Evolutionary conservation across 768 basidiomycete species (phyloP), one percentile per base, ranked within the genome.

Genomic region (Amylocystis lapponica): DNA sequence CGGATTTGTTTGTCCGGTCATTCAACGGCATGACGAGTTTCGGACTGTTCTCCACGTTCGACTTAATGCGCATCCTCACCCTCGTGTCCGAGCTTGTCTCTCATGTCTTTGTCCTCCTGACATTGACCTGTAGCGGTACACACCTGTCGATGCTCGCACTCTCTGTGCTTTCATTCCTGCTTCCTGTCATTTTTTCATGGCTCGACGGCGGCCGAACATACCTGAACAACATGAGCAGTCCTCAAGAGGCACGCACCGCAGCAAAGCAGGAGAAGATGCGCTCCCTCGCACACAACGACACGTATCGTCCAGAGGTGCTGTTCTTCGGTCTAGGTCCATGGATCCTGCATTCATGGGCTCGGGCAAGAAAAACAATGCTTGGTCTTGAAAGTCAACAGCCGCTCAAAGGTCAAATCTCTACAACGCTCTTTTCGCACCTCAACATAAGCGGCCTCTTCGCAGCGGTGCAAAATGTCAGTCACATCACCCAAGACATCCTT

Each of bases 251-350:
- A 13, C 76, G 75, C 10, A 74, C 81, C 3, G 76, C 78, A 20
- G 81, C 84, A 39, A 78, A 78, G 31, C 83, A 84, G 55, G 86
- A 90, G 55, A 76, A 74, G 32, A 76, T 90, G 72, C 79, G 85
- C 7, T 78, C 74, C 53, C 66, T 92, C 29, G 89, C 81, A 0
- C 79, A 85, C 60, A 84, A 78, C 55, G 88, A 88, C 29, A 56
- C 66, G 0, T 79, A 86, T 59, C 81, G 87, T n/a, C 80, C 83
- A 13, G 90, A 94, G 60, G 74, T 93, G 25, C 70, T 82, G 26
- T 69, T 93, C 3, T 94, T 91, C 60, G 86, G 86, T 4, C 71
- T 94, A 13, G 82, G 80, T 10, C 82, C 86, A 29, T 94, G 90
- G 91, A 82, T 93, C 41, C 65, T 93, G 45, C 71, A 76, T 43